Evolutionary conservation across 1,284 basidiomycete genomes (phyloP), one percentile per base, ranked within the genome.

Genomic region (Porodaedalea pini): DNA sequence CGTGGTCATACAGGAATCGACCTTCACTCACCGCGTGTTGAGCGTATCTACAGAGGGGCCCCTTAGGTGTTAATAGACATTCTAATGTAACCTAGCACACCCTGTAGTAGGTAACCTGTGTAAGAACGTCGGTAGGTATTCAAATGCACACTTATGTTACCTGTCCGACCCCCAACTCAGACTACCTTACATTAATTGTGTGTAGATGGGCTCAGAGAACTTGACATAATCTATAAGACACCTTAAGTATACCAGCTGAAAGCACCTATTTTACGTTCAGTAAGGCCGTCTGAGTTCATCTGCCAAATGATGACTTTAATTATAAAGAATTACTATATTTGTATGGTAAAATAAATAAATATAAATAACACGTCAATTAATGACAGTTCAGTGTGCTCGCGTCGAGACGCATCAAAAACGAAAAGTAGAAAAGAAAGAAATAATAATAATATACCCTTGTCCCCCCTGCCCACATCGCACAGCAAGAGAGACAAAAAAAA

Each of bases 311-410:
- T n/a, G n/a, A n/a, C n/a, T n/a, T n/a, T n/a, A n/a, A n/a, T n/a
- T 49, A 36, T 19, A 36, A 49, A 49, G 21, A 49, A 2, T 8
- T 49, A 31, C 47, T 49, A 25, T 31, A 49, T 31, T 49, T 8
- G n/a, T 10, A 31, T 2, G 7, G 29, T 10, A 29, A 2, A 5
- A 8, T 21, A 43, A 49, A 49, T 29, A 49, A 2, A 4, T 31
- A 49, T 19, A 49, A 49, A 49, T 49, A 49, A 49, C 47, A 25
- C 47, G 47, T 49, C 29, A 49, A 49, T 25, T 31, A 49, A n/a
- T 31, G 47, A 49, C 47, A 37, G 10, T n/a, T n/a, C n/a, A n/a
- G n/a, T n/a, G 29, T 5, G 13, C n/a, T n/a, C n/a, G n/a, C n/a
- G n/a, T n/a, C n/a, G n/a, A n/a, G n/a, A n/a, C n/a, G n/a, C n/a